Conservation (phyloP, 2,329 filamentous ascomycete genomes). For the Cadophora gregata region DNA sequence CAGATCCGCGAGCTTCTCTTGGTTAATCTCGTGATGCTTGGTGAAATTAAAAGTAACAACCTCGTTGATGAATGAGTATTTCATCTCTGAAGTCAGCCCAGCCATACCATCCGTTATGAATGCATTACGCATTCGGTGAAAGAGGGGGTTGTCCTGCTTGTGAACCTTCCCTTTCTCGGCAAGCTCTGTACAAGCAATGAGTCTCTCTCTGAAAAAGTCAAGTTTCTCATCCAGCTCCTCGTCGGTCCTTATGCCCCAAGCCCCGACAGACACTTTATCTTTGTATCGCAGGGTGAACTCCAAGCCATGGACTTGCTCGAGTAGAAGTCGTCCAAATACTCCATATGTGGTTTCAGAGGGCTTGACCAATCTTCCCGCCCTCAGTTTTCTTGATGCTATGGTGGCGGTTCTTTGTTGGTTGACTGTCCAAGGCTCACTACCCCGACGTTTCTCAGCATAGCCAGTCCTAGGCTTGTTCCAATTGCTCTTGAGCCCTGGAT, state of each 20-base stretch:
- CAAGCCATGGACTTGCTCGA: constrained; percentile 20
- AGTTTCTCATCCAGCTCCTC: constrained; percentile 29
- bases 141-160: constrained; percentile 35
- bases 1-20: constrained; percentile 76
- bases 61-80: constrained; percentile 70
- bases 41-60: constrained; percentile 64
- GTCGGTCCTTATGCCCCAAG: constrained; percentile 31
- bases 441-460: neutral
- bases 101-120: constrained; percentile 59
- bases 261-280: constrained; percentile 4
- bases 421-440: neutral
- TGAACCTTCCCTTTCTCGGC: constrained; percentile 27
- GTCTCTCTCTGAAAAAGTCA: constrained; percentile 20
- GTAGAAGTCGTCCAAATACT: constrained; percentile 31
- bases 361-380: neutral
- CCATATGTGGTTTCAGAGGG: constrained; percentile 26
- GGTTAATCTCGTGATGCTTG: constrained; percentile 50
- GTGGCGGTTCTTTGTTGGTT: neutral
- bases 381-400: neutral
- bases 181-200: constrained; percentile 25
- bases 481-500: neutral
- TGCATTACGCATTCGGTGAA: constrained; percentile 56
- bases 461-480: neutral
- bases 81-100: constrained; percentile 63
- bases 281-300: constrained; percentile 14